These are phyloP conservation scores for Parastagonospora avenae DNA, from an alignment of 2,329 filamentous ascomycete genomes.

Conservation along the genomic window DNA sequence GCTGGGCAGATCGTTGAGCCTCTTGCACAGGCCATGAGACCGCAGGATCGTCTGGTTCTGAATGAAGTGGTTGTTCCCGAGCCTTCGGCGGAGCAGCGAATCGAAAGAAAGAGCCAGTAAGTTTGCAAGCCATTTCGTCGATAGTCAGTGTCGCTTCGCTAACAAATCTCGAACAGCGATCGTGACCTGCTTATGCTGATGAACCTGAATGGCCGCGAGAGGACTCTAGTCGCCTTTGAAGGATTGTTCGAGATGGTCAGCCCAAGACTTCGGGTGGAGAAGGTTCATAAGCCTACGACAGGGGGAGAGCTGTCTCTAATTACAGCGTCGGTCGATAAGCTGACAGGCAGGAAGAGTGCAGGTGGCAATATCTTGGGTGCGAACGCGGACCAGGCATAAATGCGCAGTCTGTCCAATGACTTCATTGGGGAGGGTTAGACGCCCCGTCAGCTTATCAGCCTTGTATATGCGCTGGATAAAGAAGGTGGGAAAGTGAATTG, in stretches of 20 bases:
- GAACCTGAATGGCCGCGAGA: slow-evolving; percentile 3
- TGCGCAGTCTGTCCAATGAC: too few species aligned
- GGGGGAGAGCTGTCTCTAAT: slow-evolving; percentile 1
- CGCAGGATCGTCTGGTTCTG: slow-evolving; percentile 2
- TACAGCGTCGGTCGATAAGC: neutral
- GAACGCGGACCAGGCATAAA: too few species aligned
- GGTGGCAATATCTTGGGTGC: too few species aligned
- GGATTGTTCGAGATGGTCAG: neutral
- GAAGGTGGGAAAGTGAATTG: too few species aligned
- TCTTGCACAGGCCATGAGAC: slow-evolving; percentile 32
- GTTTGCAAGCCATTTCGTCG: neutral
- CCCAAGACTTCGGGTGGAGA: neutral
- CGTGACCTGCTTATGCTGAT: slow-evolving; percentile 2
- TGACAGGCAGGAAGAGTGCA: neutral
- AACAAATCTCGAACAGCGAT: neutral
- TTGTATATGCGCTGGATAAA: too few species aligned
- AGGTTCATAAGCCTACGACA: neutral
- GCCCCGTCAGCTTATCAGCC: too few species aligned
- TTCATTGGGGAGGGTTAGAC: too few species aligned
- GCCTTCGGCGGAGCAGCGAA: neutral
- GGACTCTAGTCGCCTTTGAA: neutral
- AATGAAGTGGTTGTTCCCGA: slow-evolving; percentile 6
- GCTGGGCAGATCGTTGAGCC: slow-evolving; percentile 31
- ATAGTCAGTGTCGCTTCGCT: too few species aligned
- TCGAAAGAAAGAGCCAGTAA: slow-evolving; percentile 3